Evolutionary conservation across 257 asterid species (phyloP), one percentile per base, ranked within the genome.

Genomic region (Fraxinus cuspidata): DNA sequence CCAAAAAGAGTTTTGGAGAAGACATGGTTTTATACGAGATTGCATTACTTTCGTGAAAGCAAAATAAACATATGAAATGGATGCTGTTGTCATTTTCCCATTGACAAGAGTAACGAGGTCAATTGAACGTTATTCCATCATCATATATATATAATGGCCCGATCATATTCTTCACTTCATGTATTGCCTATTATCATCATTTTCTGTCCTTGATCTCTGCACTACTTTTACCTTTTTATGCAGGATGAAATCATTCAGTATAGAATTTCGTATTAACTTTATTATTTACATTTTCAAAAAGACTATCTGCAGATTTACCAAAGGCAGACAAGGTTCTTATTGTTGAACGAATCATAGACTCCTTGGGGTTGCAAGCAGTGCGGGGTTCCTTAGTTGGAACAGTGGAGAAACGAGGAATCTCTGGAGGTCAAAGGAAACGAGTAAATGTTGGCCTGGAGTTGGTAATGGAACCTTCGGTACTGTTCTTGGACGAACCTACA

Each of bases 391-490:
- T 89, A 80, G 91, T 89, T 60, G 92, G 92, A 35, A 87, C 92
- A 10, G 91, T 89, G 28, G 92, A 89, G 86, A 85, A 89, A 60
- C 87, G 92, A 80, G 92, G 92, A 32, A 89, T 89, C 68, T 89
- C 92, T 2, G 92, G 92, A 49, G 92, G 92, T 42, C 92, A 89
- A 77, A 87, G 90, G 83, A 89, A 89, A 77, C 89, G 92, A 74
- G 92, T 89, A 28, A 89, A 89, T 78, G 92, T 89, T 53, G 92
- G 92, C 40, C 72, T 89, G 12, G 92, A 89, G 82, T 79, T 89
- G 77, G 92, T 89, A 51, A 89, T 87, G 88, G 92, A 89, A 80
- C 92, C 92, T 25, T 89, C 92, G 6, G 67, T 87, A 15, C 67
- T 88, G 81, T 88, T 88, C 86, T 83, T 88, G 79, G 92, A 87